Conservation (phyloP, 192 early-diverging fungal genomes). For the Umbelopsis sp. region DNA sequence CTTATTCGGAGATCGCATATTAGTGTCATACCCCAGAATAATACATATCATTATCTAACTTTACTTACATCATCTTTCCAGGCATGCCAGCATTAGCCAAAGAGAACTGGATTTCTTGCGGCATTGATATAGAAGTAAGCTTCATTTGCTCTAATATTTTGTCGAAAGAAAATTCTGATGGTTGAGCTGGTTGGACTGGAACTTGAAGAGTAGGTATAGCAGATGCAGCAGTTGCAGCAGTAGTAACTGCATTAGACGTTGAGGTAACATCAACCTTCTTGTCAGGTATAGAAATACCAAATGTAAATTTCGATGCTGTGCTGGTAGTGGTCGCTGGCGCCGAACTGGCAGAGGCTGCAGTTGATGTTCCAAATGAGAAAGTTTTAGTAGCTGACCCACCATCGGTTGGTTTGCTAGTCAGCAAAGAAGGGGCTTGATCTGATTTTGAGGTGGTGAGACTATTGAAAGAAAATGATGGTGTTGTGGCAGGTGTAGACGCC, state of each 20-base stretch:
- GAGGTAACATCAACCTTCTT: background rate
- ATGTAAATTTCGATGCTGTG: background rate
- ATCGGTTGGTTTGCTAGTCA: conserved; percentile 4
- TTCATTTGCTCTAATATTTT: conserved; percentile 16
- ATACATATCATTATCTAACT: background rate
- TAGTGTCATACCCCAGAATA: background rate
- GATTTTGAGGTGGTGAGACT: background rate
- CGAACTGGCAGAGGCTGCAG: background rate
- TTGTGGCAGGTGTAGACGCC: background rate
- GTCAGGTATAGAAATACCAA: background rate
- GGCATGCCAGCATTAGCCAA: conserved; percentile 16
- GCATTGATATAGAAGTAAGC: conserved; percentile 3
- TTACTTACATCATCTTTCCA: conserved; percentile 2
- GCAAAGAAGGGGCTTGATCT: background rate
- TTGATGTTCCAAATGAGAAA: conserved; percentile 13
- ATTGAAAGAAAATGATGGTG: background rate
- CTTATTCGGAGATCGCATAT: background rate
- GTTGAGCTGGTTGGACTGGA: background rate
- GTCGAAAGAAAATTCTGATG: conserved; percentile 7
- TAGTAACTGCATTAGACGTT: background rate
- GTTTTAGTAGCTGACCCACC: background rate
- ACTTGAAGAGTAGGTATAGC: conserved; percentile 10
- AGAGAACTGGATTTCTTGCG: conserved; percentile 9
- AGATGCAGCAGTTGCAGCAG: background rate
- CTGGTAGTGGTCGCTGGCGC: background rate